Evolutionary conservation across 108 stramenopile genomes (phyloP).

Genomic region (Nannochloropsis oceanica): DNA sequence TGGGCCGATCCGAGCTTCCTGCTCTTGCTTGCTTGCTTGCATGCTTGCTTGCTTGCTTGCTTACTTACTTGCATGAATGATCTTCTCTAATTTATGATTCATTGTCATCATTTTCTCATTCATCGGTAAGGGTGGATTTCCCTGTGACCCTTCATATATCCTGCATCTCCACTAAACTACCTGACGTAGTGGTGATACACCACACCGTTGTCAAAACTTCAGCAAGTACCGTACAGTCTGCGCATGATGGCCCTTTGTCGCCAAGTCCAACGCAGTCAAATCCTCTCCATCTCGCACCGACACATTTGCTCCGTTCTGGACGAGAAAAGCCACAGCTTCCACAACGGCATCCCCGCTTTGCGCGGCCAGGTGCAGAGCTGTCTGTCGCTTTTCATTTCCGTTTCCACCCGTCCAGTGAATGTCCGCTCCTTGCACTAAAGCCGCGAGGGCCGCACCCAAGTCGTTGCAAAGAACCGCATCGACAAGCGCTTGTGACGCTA

Average conservation of each 20-base stretch:
- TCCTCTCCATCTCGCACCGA: not conserved
- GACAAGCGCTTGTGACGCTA: not conserved
- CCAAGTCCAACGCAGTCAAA: not conserved
- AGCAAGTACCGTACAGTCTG: not conserved
- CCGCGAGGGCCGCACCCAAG: not conserved
- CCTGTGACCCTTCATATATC: too few species aligned
- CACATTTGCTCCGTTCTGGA: not conserved
- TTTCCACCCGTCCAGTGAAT: not conserved
- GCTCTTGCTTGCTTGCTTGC: too few species aligned
- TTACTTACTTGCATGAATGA: too few species aligned
- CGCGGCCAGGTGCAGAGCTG: not conserved
- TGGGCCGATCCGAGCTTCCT: too few species aligned
- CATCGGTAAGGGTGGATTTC: too few species aligned
- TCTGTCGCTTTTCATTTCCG: not conserved
- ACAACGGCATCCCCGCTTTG: not conserved
- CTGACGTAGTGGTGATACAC: too few species aligned
- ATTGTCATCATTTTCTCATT: too few species aligned
- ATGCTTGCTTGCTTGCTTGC: too few species aligned
- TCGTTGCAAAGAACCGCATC: not conserved
- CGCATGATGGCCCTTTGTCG: not conserved
- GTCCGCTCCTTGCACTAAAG: not conserved
- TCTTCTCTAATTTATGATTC: too few species aligned
- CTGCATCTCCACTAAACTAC: too few species aligned
- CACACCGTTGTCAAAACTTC: not conserved
- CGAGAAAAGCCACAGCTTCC: not conserved